Percentiles rank a stretch among this genome's conserved stretches.
Evolutionary conservation across 2,329 filamentous ascomycete genomes (phyloP).

Genomic region (Gyromitra esculenta): DNA sequence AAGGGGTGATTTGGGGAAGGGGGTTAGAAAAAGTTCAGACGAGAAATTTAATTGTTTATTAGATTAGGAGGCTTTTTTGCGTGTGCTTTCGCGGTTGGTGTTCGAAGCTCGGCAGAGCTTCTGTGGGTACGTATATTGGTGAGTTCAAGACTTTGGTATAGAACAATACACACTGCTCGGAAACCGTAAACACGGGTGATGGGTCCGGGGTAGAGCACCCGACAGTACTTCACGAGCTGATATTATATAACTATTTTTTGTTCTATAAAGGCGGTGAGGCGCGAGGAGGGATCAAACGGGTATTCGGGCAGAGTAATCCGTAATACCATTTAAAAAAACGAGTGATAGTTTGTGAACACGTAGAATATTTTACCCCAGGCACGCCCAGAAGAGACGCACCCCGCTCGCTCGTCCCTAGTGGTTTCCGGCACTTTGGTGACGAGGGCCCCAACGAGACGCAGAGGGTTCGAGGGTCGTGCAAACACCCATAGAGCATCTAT

Average conservation of each 20-base stretch:
- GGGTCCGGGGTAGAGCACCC: conserved; percentile 28
- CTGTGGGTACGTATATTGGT: not conserved
- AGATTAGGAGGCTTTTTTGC: conserved; percentile 5
- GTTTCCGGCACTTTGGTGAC: conserved; percentile 36
- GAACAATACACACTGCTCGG: no score
- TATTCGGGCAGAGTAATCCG: conserved; percentile 11
- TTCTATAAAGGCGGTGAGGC: not conserved
- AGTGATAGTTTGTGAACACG: conserved; percentile 37
- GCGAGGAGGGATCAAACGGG: not conserved
- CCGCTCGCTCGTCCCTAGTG: not conserved
- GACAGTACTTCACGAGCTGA: not conserved
- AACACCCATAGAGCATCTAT: conserved; percentile 5
- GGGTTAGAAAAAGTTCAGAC: not conserved
- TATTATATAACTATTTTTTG: not conserved
- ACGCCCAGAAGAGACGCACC: not conserved
- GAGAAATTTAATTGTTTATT: conserved; percentile 2
- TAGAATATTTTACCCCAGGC: not conserved
- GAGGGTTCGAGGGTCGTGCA: not conserved
- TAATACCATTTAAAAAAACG: not conserved
- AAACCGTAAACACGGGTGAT: conserved; percentile 29
- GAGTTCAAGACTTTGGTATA: conserved; percentile 1
- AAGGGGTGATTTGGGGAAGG: not conserved
- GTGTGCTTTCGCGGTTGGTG: not conserved
- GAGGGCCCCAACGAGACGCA: not conserved
- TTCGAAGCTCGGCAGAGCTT: conserved; percentile 14